phyloP scores from a whole-genome alignment of 495 filamentous ascomycete genomes.

The Penicillium atrosanguineum region DNA sequence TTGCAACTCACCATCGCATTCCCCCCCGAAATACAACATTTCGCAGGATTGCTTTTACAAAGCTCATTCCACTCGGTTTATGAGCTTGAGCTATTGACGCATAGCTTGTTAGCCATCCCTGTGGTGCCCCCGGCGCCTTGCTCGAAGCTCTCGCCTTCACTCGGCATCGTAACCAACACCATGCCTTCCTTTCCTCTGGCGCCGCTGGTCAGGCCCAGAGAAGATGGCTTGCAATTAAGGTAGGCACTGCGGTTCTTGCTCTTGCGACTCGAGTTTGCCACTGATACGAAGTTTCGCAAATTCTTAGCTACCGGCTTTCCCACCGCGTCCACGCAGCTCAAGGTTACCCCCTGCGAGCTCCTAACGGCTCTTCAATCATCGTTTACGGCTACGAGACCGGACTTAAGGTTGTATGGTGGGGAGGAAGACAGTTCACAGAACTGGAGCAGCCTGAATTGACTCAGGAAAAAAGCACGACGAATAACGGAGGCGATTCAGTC shows the following conservation, averaged over 20 bases:
- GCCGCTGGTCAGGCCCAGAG: constrained; percentile 38
- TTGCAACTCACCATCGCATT: constrained; percentile 10
- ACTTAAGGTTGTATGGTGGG: constrained; percentile 75
- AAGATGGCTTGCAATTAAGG: constrained; percentile 55
- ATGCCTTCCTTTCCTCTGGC: constrained; percentile 42
- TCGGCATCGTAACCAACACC: constrained; percentile 14
- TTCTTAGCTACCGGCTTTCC: constrained; percentile 67
- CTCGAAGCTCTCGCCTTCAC: constrained; percentile 10
- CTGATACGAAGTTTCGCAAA: constrained; percentile 9
- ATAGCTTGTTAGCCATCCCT: constrained; percentile 1
- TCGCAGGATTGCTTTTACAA: too few relatives aligned
- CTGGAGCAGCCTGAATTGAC: constrained; percentile 21
- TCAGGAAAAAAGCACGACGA: constrained; percentile 30
- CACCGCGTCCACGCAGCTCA: constrained; percentile 71
- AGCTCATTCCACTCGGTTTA: background rate
- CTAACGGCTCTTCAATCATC: constrained; percentile 82
- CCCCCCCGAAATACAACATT: background rate
- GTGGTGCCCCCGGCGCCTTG: constrained; percentile 25
- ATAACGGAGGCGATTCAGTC: constrained; percentile 53
- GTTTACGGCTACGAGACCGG: constrained; percentile 81
- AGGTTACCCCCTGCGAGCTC: constrained; percentile 71
- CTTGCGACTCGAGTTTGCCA: background rate
- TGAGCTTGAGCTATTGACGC: background rate
- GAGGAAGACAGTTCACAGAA: constrained; percentile 63
- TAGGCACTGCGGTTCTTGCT: constrained; percentile 17